Base-by-base conservation (phyloP, 2,329 filamentous ascomycete genomes). In the Stenocarpella maydis region DNA sequence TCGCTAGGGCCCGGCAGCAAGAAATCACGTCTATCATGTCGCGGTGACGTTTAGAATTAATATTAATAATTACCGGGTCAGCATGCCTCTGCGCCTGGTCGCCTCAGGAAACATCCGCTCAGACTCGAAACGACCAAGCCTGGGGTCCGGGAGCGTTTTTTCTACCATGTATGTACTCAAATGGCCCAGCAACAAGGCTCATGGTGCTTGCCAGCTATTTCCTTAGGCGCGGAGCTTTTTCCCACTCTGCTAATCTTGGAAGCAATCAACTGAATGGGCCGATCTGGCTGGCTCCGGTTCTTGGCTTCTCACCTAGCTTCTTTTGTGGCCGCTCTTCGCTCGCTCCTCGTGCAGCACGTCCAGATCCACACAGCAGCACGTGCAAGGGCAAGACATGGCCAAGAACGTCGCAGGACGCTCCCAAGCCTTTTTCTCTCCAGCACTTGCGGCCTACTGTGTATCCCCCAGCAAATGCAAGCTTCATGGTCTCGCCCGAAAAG, bases 401-500 rank as follows among this genome's bases (percentile, higher is more conserved):
- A 58, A 58, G 54, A 58, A 43, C 15, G 41, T 45, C 24, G 55
- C 55, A 61, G 41, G 26, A 61, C 55, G 37, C 54, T 41, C 54
- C 37, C 54, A 58, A 58, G 54, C 21, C 24, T 61, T 47, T 58
- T 61, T 61, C 39, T 45, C 55, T 61, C 55, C 39, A 61, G 55
- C 55, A 45, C 19, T 21, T 45, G 24, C 45, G 55, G 39, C 55
- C 41, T 61, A 19, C 34, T n/a, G n/a, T n/a, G n/a, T n/a, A n/a
- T 9, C 39, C 19, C 55, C 55, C 39, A 61, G 55, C n/a, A n/a
- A n/a, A n/a, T n/a, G n/a, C 50, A 53, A 45, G 17, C 49, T 54
- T 54, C 47, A 24, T 43, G 50, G 63, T 53, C 47, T 65, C 63
- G 63, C 49, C 63, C 63, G 50, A 49, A 65, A 53, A 54, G 63